Evolutionary conservation across 2,329 filamentous ascomycete species (phyloP).

Genomic region (Cyphellophora europaea): DNA sequence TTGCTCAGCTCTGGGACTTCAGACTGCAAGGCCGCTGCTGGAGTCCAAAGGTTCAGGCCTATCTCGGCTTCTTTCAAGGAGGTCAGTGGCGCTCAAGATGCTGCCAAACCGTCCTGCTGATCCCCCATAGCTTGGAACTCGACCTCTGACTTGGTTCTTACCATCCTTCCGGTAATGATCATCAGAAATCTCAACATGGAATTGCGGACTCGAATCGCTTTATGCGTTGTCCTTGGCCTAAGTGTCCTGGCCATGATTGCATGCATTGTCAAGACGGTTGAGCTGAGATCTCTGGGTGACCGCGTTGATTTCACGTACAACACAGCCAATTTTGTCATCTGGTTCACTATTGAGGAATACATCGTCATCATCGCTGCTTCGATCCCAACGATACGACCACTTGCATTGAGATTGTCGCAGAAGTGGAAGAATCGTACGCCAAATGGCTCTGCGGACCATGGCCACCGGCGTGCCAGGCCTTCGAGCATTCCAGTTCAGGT

Average conservation of each 20-base stretch:
- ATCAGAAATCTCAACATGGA: conserved; percentile 5
- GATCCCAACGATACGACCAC: conserved; percentile 4
- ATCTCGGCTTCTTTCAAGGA: conserved; percentile 4
- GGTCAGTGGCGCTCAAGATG: neutral
- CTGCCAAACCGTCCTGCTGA: neutral
- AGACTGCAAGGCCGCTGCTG: conserved; percentile 1
- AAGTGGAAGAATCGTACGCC: neutral
- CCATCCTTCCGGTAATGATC: conserved; percentile 3
- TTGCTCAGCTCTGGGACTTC: conserved; percentile 2
- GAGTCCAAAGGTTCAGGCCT: conserved; percentile 2
- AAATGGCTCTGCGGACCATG: neutral
- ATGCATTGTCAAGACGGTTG: conserved; percentile 3
- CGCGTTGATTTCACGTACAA: conserved; percentile 3
- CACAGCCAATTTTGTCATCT: conserved; percentile 2
- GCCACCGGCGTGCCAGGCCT: neutral
- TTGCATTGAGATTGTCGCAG: neutral
- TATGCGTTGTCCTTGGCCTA: conserved; percentile 3
- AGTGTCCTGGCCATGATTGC: conserved; percentile 5
- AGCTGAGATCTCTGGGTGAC: neutral
- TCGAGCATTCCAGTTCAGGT: neutral
- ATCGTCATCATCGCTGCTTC: conserved; percentile 5
- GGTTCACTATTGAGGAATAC: conserved; percentile 5
- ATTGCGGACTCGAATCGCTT: neutral
- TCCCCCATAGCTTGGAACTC: conserved; percentile 2
- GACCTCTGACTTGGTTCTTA: conserved; percentile 2